These are phyloP conservation scores for Pyronema domesticum DNA, from an alignment of 495 filamentous ascomycete genomes.

Conservation along the genomic window DNA sequence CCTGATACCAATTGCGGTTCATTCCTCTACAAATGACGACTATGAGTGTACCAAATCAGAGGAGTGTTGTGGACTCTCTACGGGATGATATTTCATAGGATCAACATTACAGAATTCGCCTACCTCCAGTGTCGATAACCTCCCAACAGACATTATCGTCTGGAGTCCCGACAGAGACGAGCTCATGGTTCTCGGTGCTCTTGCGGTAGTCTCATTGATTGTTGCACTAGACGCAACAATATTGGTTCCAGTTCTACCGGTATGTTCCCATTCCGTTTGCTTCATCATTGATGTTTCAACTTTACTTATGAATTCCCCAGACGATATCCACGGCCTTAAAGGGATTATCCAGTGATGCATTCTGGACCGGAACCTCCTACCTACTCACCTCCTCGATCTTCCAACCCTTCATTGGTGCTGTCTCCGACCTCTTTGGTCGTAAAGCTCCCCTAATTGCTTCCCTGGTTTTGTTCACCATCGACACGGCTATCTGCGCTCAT, in stretches of 20 bases:
- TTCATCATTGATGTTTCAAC: neutral
- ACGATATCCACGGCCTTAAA: conserved; percentile 30
- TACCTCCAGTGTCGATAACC: too few relatives aligned
- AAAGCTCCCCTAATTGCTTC: conserved; percentile 27
- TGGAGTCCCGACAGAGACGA: neutral
- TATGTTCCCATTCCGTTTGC: conserved; percentile 7
- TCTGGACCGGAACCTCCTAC: conserved; percentile 40
- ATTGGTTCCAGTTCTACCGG: conserved; percentile 28
- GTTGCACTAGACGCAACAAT: conserved; percentile 40
- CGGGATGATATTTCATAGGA: too few relatives aligned
- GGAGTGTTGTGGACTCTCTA: too few relatives aligned
- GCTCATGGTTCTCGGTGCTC: conserved; percentile 25
- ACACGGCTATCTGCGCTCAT: conserved; percentile 12
- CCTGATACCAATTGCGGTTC: too few relatives aligned
- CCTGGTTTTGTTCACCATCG: conserved; percentile 31
- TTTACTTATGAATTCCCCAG: conserved; percentile 19
- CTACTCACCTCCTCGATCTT: conserved; percentile 32
- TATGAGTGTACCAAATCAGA: too few relatives aligned
- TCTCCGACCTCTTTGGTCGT: conserved; percentile 34
- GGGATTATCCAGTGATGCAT: conserved; percentile 32
- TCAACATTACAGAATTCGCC: too few relatives aligned
- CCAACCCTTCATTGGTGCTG: conserved; percentile 32
- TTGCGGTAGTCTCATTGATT: conserved; percentile 34
- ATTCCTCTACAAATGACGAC: too few relatives aligned
- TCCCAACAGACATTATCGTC: too few relatives aligned